phyloP scores from a whole-genome alignment of 192 early-diverging fungal species.

The Hyaloraphidium curvatum region DNA sequence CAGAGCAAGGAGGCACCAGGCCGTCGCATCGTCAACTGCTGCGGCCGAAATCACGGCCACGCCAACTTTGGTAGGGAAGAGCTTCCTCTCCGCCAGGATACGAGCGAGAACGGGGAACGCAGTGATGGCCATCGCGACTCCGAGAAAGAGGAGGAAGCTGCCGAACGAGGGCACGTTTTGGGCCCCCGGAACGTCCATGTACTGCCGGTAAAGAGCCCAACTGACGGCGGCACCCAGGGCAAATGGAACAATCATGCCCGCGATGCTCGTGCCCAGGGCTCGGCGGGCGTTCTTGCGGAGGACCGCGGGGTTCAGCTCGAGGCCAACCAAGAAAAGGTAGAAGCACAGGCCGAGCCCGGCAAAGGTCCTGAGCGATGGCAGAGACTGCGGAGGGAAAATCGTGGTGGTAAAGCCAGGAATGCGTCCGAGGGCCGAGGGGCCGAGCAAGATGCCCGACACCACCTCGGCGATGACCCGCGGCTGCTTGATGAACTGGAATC shows the following conservation, averaged over 20 bases:
- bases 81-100: slow-evolving; percentile 72
- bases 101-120: slow-evolving; percentile 87
- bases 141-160: slow-evolving; percentile 65
- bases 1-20: slow-evolving; percentile 59
- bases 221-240: slow-evolving; percentile 51
- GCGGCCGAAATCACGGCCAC: slow-evolving; percentile 67
- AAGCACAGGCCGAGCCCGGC: slow-evolving; percentile 78
- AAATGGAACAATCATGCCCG: slow-evolving; percentile 42
- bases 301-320: slow-evolving; percentile 54
- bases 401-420: slow-evolving; percentile 40
- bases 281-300: slow-evolving; percentile 31
- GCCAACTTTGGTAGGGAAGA: slow-evolving; percentile 62
- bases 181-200: slow-evolving; percentile 19
- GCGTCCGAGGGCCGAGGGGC: slow-evolving; percentile 63
- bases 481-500: slow-evolving; percentile 42
- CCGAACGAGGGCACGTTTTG: too few relatives aligned
- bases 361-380: slow-evolving; percentile 50
- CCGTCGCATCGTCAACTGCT: slow-evolving; percentile 66
- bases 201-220: slow-evolving; percentile 40
- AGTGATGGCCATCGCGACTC: slow-evolving; percentile 83
- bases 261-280: slow-evolving; percentile 13
- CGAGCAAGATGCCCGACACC: slow-evolving; percentile 71
- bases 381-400: slow-evolving; percentile 52
- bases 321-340: slow-evolving; percentile 72
- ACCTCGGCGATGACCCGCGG: slow-evolving; percentile 85